phyloP scores from a whole-genome alignment of 202 grass and related monocot genomes.

The Saccharum hybrid region DNA sequence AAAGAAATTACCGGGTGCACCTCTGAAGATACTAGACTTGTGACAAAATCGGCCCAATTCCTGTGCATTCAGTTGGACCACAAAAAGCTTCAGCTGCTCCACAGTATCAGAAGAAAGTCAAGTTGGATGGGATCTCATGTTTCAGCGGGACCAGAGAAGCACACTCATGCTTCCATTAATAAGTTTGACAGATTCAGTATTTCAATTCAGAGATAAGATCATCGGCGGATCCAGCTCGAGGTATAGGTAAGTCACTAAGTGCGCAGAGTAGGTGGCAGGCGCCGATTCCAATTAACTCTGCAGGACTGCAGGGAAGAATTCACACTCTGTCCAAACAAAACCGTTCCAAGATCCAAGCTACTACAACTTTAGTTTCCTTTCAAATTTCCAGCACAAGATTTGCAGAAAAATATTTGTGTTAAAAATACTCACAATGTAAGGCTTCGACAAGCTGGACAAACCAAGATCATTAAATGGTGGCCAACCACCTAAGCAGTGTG shows the following conservation, averaged over 20 bases:
- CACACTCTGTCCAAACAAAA: constrained; percentile 15
- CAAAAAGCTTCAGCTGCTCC: constrained; percentile 10
- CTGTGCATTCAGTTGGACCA: constrained; percentile 15
- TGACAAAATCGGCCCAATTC: not conserved
- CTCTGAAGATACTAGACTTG: not conserved
- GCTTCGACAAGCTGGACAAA: constrained; percentile 37
- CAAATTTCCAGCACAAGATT: not conserved
- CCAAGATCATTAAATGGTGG: constrained; percentile 45
- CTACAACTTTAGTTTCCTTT: not conserved
- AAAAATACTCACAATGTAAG: constrained; percentile 34
- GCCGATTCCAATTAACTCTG: constrained; percentile 44
- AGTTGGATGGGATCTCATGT: not conserved
- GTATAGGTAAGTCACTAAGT: constrained; percentile 22
- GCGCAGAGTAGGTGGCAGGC: constrained; percentile 54
- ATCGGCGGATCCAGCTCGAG: constrained; percentile 40
- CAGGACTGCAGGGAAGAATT: not conserved
- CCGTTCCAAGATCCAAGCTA: not conserved
- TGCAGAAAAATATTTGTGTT: not conserved
- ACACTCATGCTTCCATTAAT: constrained; percentile 27
- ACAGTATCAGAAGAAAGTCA: constrained; percentile 10
- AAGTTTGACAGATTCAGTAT: constrained; percentile 16
- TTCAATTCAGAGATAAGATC: constrained; percentile 16
- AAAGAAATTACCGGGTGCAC: not conserved
- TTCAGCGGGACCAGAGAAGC: constrained; percentile 35
- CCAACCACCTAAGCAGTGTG: constrained; percentile 51